Conservation (phyloP, 345 rosid species). For the Citropsis articulata region DNA sequence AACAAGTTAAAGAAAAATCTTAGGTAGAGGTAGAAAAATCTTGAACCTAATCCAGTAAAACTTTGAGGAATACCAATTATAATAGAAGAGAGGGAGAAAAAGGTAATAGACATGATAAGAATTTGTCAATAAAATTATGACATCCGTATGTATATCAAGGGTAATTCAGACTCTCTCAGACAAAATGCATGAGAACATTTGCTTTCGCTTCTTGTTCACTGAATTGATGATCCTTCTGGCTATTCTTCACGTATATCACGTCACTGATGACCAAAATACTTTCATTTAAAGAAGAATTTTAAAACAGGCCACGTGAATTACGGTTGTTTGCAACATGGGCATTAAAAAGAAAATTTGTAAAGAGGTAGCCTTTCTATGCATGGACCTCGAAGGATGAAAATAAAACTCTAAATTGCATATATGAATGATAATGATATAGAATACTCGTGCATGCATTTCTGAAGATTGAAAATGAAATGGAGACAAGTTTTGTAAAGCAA, state of each 20-base stretch:
- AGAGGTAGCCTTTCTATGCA: neutral
- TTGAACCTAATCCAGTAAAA: no score
- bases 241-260: slow-evolving; percentile 12
- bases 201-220: no score
- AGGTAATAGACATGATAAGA: no score
- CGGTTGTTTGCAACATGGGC: neutral
- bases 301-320: slow-evolving; percentile 28
- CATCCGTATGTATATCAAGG: no score
- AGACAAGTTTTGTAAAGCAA: slow-evolving; percentile 5
- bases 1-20: neutral
- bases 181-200: no score
- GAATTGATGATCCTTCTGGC: neutral
- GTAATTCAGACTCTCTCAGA: no score
- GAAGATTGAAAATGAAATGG: neutral
- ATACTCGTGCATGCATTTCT: neutral
- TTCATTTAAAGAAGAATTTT: slow-evolving; percentile 18
- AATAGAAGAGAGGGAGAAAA: no score
- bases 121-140: no score
- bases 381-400: slow-evolving; percentile 6
- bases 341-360: slow-evolving; percentile 4
- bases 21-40: no score
- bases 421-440: neutral
- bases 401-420: neutral
- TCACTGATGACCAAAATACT: slow-evolving; percentile 18
- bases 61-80: no score